phyloP scores from a whole-genome alignment of 768 basidiomycete genomes.

The Vararia minispora region DNA sequence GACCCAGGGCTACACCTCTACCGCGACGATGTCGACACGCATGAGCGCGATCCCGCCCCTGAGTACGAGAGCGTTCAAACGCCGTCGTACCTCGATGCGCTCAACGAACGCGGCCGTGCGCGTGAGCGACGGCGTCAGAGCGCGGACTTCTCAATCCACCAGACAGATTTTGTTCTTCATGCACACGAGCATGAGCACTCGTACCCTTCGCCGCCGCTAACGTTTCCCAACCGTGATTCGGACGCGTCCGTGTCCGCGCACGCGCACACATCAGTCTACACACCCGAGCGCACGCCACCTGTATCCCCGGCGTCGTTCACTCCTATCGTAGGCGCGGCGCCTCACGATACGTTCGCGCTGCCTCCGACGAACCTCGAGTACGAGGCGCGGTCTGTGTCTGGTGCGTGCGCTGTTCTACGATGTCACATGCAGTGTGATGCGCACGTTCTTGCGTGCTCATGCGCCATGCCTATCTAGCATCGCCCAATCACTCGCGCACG shows the following conservation, averaged over 20 bases:
- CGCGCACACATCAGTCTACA: background rate
- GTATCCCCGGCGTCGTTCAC: too few relatives aligned
- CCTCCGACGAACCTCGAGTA: too few relatives aligned
- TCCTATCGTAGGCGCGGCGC: too few relatives aligned
- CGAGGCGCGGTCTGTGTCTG: too few relatives aligned
- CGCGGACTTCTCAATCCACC: conserved; percentile 22
- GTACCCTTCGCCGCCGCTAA: conserved; percentile 23
- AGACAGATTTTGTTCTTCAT: conserved; percentile 20
- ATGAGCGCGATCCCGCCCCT: conserved; percentile 24
- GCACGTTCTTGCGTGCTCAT: too few relatives aligned
- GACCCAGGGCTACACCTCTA: conserved; percentile 40
- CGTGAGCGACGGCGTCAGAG: conserved; percentile 19
- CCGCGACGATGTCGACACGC: conserved; percentile 24
- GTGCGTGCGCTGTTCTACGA: too few relatives aligned
- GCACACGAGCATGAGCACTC: conserved; percentile 13
- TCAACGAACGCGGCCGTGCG: conserved; percentile 14
- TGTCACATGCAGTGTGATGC: too few relatives aligned
- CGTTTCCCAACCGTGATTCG: too few relatives aligned
- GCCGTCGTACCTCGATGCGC: background rate
- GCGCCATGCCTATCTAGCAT: too few relatives aligned
- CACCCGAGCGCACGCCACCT: too few relatives aligned
- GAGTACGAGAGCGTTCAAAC: conserved; percentile 7
- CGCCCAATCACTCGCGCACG: too few relatives aligned
- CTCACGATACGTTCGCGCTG: too few relatives aligned
- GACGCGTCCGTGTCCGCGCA: conserved; percentile 17